Evolutionary conservation across 2,329 filamentous ascomycete genomes (phyloP), one percentile per base, ranked within the genome.

Genomic region (Raffaelea ambrosiae): DNA sequence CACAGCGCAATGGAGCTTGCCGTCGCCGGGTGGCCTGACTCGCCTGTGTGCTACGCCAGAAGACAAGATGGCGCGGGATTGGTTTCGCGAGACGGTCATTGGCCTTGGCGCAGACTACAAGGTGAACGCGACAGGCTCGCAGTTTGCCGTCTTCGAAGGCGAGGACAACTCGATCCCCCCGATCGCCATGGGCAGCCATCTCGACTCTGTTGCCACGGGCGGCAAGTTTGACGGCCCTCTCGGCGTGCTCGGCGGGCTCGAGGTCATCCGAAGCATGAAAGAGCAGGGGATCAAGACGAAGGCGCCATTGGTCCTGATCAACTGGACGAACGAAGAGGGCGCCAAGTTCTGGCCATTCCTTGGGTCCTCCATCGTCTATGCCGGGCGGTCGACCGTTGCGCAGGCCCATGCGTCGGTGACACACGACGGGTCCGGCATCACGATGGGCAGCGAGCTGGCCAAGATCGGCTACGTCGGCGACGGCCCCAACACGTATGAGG

Each of bases 211-310:
- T 51, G 72, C 73, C 8, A 60, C 59, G 4, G 79, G 79, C 7
- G 79, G 79, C 3, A 63, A 79, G 21, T 84, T 84, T 54, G 81
- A 85, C 60, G 83, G 83, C 2, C 84, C 87, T 40, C 64, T 88
- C 2, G 84, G 84, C 19, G 76, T 87, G n/a, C 72, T 74, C 26
- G 77, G 83, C 3, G 84, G 79, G 1, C 70, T 87, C 3, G 83
- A 87, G 62, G 77, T 81, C 61, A 64, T 88, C 4, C 76, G 70
- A 53, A 73, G 76, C 0, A 65, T 88, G 48, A 71, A 79, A 22
- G 83, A 86, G 43, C 73, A 80, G 54, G 70, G 74, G 44, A 68
- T 83, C 5, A 72, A 83, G 58, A 86, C 83, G 0, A 73, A 82
- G 47, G 84, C 76, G 48, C 79, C 80, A 10, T 70, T 86, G 2